Base-by-base conservation (phyloP, 169 alveolate genomes). In the Plasmodium malariae region DNA sequence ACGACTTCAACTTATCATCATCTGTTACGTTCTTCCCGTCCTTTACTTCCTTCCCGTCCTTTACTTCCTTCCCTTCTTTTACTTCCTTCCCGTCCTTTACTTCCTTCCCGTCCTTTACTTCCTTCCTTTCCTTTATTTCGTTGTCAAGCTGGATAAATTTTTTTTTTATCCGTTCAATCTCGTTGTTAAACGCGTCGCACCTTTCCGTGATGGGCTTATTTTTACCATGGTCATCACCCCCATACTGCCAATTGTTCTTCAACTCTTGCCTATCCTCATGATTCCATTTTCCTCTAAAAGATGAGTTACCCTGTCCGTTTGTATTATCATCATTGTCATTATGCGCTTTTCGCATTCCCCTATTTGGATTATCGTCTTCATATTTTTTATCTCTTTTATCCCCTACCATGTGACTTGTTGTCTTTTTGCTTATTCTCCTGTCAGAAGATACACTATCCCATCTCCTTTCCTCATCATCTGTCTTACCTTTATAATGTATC, bases 101-200 rank as follows among this genome's bases (percentile, higher is more conserved):
- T 28, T n/a, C 11, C 11, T 26, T 32, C 4, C 32, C 12, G 19
- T 57, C 55, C 19, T 37, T 69, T 24, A 9, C 54, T 21, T 12
- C 21, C 26, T 55, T 59, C 40, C 24, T 69, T 12, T 28, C 73
- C 28, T 40, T 60, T 59, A 59, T 67, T 24, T 65, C 69, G 54
- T 32, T 59, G 19, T 37, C 62, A 37, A 76, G 43, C 34, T 36
- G 54, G 49, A 30, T 63, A 55, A 76, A 62, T 7, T 34, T 76
- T 32, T 76, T 51, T 34, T 55, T 76, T 68, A 76, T 76, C 54
- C 45, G 51, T 51, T 76, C 78, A 37, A 76, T 62, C 54, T 76
- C 89, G 17, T 43, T 60, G 54, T 76, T 76, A 17, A 76, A 62
- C 57, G 60, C 76, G 9, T 40, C 62, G 37, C 68, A 76, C 30